Evolutionary conservation across 441 rosid species (phyloP).

Genomic region (Gossypium davidsonii): DNA sequence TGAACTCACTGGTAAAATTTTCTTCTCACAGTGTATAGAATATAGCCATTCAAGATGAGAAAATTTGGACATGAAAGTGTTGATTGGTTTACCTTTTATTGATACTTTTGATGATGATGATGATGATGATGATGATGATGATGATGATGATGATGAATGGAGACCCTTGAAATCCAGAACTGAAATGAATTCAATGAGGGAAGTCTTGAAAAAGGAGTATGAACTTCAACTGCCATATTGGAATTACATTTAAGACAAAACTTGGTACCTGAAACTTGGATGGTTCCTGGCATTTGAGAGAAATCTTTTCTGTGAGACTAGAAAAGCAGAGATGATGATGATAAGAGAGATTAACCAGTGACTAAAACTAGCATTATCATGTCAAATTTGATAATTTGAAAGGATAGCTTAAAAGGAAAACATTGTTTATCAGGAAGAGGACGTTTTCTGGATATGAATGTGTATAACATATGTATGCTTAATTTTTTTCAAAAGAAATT

Average conservation of each 20-base stretch:
- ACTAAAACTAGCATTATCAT: neutral
- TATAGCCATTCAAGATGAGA: neutral
- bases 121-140: slow-evolving; percentile 26
- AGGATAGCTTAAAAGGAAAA: slow-evolving; percentile 10
- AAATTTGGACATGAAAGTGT: neutral
- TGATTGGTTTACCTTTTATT: slow-evolving; percentile 48
- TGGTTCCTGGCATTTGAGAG: slow-evolving; percentile 82
- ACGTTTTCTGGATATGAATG: neutral
- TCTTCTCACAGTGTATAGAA: neutral
- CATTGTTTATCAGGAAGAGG: no score
- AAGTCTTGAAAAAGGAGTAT: slow-evolving; percentile 1
- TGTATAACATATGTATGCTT: neutral
- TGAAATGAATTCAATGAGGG: slow-evolving; percentile 25
- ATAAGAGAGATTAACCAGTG: neutral
- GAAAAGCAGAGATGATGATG: neutral
- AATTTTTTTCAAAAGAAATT: slow-evolving; percentile 8
- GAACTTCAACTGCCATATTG: neutral
- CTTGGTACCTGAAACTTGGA: slow-evolving; percentile 73
- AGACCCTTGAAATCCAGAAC: slow-evolving; percentile 53
- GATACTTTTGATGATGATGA: slow-evolving; percentile 19
- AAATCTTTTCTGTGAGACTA: neutral
- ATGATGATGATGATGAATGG: slow-evolving; percentile 36
- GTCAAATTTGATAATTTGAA: slow-evolving; percentile 2
- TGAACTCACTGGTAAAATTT: neutral
- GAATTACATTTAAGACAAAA: slow-evolving; percentile 17